Evolutionary conservation across 441 rosid species (phyloP).

Genomic region (Breynia disticha): DNA sequence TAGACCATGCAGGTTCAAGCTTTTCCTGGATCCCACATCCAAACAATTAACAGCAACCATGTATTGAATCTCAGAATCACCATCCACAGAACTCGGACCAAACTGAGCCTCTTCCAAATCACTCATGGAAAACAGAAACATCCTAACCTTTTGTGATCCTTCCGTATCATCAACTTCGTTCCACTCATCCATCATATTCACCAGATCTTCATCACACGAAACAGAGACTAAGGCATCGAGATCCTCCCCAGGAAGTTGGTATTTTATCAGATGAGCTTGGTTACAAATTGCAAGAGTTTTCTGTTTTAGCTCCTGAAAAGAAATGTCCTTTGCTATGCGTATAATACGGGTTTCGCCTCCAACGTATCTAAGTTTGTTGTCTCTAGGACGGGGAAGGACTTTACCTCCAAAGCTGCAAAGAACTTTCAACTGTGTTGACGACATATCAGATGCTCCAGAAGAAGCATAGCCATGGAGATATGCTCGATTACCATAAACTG

Average conservation of each 20-base stretch:
- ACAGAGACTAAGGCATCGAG: slow-evolving; percentile 85
- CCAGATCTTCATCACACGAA: slow-evolving; percentile 79
- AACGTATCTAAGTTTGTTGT: slow-evolving; percentile 82
- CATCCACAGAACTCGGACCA: slow-evolving; percentile 40
- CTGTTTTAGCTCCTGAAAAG: slow-evolving; percentile 58
- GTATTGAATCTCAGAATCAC: slow-evolving; percentile 71
- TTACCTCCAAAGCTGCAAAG: slow-evolving; percentile 91
- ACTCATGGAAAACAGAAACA: slow-evolving; percentile 62
- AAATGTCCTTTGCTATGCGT: slow-evolving; percentile 47
- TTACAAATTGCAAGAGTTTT: slow-evolving; percentile 51
- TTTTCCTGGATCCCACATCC: slow-evolving; percentile 46
- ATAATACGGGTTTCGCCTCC: slow-evolving; percentile 84
- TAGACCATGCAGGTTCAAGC: slow-evolving; percentile 31
- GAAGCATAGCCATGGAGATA: slow-evolving; percentile 27
- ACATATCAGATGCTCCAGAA: slow-evolving; percentile 44
- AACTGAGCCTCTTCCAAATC: slow-evolving; percentile 67
- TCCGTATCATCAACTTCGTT: slow-evolving; percentile 45
- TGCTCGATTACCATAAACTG: slow-evolving; percentile 37
- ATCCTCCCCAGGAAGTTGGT: slow-evolving; percentile 95
- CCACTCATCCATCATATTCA: slow-evolving; percentile 91
- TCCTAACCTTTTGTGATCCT: slow-evolving; percentile 56
- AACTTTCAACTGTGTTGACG: slow-evolving; percentile 45
- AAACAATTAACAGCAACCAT: slow-evolving; percentile 86
- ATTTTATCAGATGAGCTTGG: slow-evolving; percentile 52
- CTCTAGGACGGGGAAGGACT: slow-evolving; percentile 80